Conservation (phyloP, 73 alveolate species). For the Paramecium caudatum region DNA sequence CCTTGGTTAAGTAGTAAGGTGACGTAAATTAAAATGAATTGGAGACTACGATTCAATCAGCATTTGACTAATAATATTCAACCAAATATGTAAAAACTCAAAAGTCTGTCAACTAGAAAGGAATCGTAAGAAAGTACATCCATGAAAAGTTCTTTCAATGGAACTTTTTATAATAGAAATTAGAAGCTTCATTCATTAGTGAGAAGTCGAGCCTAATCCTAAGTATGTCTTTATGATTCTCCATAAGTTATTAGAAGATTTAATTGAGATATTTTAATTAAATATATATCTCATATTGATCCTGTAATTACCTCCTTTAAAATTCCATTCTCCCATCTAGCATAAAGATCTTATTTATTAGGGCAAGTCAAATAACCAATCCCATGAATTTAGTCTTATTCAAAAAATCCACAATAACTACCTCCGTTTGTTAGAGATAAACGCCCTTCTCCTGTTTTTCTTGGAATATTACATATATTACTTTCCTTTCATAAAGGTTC, state of each 20-base stretch:
- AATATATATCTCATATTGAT: background rate
- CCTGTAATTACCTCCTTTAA: background rate
- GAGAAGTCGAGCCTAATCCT: background rate
- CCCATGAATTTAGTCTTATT: background rate
- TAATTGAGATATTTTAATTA: background rate
- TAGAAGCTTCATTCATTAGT: background rate
- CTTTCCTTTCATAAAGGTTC: conserved; percentile 20
- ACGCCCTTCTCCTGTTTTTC: background rate
- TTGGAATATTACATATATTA: background rate
- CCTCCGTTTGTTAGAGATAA: background rate
- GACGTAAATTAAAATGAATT: no score
- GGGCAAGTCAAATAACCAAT: background rate
- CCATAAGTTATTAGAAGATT: background rate
- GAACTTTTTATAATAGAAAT: no score
- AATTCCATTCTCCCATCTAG: background rate
- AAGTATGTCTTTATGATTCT: background rate
- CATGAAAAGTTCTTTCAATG: no score
- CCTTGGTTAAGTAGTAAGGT: no score
- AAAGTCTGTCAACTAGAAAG: no score
- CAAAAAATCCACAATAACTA: background rate
- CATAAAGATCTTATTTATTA: background rate
- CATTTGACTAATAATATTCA: no score
- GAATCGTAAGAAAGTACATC: no score
- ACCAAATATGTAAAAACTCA: no score
- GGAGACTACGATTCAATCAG: no score